Conservation (phyloP, 1,284 basidiomycete species). For the Ganoderma multipileum region DNA sequence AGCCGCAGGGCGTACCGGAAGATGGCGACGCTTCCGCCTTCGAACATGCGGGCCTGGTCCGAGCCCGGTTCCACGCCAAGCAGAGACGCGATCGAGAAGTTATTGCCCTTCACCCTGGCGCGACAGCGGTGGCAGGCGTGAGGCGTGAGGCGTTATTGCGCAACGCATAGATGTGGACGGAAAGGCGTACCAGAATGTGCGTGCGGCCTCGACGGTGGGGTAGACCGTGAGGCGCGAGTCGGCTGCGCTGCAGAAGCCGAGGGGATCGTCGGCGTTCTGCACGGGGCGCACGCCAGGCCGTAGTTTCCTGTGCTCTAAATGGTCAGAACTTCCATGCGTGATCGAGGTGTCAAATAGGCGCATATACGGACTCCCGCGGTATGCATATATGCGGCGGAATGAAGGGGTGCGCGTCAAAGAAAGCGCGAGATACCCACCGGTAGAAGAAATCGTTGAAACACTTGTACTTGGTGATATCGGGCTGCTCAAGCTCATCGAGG, state of each 20-base stretch:
- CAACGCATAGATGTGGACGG: not conserved
- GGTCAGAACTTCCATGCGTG: not conserved
- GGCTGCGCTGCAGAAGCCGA: conserved; percentile 69
- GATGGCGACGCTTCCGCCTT: conserved; percentile 63
- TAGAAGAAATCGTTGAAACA: conserved; percentile 89
- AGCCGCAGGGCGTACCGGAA: conserved; percentile 49
- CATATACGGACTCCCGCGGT: not conserved
- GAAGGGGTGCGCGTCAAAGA: not conserved
- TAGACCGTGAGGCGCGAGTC: conserved; percentile 83
- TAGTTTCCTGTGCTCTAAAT: conserved; percentile 53
- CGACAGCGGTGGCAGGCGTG: not conserved
- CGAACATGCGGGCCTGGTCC: conserved; percentile 49
- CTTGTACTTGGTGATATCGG: conserved; percentile 66
- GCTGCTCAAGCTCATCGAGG: conserved; percentile 67
- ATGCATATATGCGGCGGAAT: not conserved
- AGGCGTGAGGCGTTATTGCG: not conserved
- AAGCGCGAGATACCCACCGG: conserved; percentile 43
- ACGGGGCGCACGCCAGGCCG: conserved; percentile 72
- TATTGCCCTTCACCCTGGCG: conserved; percentile 74
- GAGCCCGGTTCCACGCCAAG: conserved; percentile 52
- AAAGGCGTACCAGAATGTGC: conserved; percentile 61
- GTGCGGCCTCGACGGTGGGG: conserved; percentile 63
- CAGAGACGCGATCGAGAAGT: conserved; percentile 73
- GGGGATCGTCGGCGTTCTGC: conserved; percentile 60
- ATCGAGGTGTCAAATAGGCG: not conserved